Evolutionary conservation across 2,329 filamentous ascomycete species (phyloP).

Genomic region (Penicillium freii): DNA sequence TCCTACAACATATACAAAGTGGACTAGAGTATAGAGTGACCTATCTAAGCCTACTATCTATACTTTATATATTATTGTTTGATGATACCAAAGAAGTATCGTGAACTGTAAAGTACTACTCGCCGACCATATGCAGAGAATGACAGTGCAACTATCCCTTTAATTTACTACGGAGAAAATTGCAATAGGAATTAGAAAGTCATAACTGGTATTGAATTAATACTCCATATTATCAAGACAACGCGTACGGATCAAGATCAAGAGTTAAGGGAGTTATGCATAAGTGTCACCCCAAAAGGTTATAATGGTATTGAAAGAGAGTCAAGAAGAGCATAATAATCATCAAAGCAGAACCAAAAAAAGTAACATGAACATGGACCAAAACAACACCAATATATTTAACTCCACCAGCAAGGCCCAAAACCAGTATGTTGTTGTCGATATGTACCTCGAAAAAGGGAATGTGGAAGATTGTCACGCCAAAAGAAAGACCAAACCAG

Average conservation of each 20-base stretch:
- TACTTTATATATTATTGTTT: not conserved
- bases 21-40: too few species aligned
- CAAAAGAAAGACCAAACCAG: constrained; percentile 6
- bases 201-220: not conserved
- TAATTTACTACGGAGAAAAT: not conserved
- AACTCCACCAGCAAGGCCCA: constrained; percentile 11
- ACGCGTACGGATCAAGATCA: too few species aligned
- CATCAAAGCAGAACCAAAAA: constrained; percentile 6
- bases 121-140: not conserved
- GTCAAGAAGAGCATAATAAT: constrained; percentile 14
- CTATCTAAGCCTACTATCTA: not conserved
- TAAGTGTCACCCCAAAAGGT: not conserved
- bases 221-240: not conserved
- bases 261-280: not conserved
- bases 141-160: not conserved
- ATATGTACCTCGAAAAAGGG: constrained; percentile 21
- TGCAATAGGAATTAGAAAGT: not conserved
- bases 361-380: not conserved
- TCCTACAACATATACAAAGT: too few species aligned
- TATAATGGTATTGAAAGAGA: constrained; percentile 10
- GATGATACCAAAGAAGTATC: not conserved
- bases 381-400: constrained; percentile 2
- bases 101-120: not conserved
- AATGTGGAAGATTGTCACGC: constrained; percentile 9
- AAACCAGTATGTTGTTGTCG: constrained; percentile 18